These are phyloP conservation scores for Verbascum thapsus DNA, from an alignment of 257 asterid species.

Conservation along the genomic window DNA sequence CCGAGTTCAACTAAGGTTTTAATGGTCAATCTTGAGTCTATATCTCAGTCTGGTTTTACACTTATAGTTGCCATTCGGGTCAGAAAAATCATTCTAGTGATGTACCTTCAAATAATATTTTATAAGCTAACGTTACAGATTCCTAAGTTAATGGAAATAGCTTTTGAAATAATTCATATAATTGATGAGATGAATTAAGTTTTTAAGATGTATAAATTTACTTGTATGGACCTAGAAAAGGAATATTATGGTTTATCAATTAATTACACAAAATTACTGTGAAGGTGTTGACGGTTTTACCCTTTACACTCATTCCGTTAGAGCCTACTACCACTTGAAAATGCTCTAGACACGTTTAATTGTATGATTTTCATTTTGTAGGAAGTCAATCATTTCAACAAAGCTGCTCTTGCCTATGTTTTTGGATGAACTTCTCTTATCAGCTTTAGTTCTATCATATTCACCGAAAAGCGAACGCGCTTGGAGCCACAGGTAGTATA, in stretches of 20 bases:
- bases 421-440: constrained; percentile 70
- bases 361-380: constrained; percentile 33
- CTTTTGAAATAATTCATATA: constrained; percentile 15
- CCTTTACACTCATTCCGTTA: background rate
- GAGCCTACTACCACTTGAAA: no score
- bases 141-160: background rate
- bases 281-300: constrained; percentile 3
- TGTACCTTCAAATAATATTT: background rate
- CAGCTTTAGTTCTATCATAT: constrained; percentile 70
- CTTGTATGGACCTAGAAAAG: background rate
- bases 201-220: constrained; percentile 6
- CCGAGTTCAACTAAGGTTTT: no score
- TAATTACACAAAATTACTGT: background rate
- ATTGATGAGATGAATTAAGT: background rate
- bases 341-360: background rate
- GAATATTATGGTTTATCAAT: background rate
- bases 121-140: constrained; percentile 8
- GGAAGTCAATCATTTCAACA: constrained; percentile 70
- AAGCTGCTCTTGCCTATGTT: constrained; percentile 43
- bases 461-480: constrained; percentile 93
- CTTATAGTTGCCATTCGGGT: background rate
- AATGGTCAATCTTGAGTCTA: no score
- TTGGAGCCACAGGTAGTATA: constrained; percentile 85
- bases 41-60: constrained; percentile 5
- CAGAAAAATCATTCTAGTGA: background rate